Base-by-base conservation (phyloP, 1,139 yeast species). In the Debaryomyces coudertii region DNA sequence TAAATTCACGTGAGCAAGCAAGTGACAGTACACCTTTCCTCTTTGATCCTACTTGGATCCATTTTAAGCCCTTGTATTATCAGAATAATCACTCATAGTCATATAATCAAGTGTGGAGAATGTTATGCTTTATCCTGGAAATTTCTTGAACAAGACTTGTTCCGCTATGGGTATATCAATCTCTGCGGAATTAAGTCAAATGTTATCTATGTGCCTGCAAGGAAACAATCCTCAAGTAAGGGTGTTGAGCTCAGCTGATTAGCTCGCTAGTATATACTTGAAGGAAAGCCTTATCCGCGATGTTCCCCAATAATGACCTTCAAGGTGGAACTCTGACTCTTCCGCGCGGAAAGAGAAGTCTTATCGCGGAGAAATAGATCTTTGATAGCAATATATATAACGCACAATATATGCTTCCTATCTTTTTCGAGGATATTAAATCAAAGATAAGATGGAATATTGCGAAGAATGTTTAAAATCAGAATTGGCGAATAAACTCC, bases 301-400 rank as follows among this genome's bases (percentile, higher is more conserved):
- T 20, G 5, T 20, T 20, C 22, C 22, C 30, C 14, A 28, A n/a
- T 29, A 7, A 14, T 29, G 15, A n/a, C 15, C 20, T 14, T 15
- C 9, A 9, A 9, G 20, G 14, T 14, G 18, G 16, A 14, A 7
- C 8, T 2, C 11, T 6, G 33, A 29, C 9, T 15, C 9, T 8
- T 15, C 33, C 33, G 33, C 33, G 20, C 33, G 33, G 33, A 11
- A 8, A 24, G 31, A 25, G 8, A 24, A 24, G 25, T n/a, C 18
- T 45, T 35, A 33, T 39, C 41, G 31, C 30, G 23, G 23, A 14
- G 30, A 14, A 24, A 14, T n/a, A 28, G 30, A n/a, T n/a, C 9
- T 27, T 15, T 1, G 11, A 12, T 29, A 2, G 9, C 2, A 14
- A 9, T 15, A 29, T 29, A 29, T 29, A 29, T 20, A 20, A 20